A percentile compares a stretch with the other conserved stretches of the same genome.
Conservation (phyloP, 2,329 filamentous ascomycete genomes). For the Aspergillus intermedius region DNA sequence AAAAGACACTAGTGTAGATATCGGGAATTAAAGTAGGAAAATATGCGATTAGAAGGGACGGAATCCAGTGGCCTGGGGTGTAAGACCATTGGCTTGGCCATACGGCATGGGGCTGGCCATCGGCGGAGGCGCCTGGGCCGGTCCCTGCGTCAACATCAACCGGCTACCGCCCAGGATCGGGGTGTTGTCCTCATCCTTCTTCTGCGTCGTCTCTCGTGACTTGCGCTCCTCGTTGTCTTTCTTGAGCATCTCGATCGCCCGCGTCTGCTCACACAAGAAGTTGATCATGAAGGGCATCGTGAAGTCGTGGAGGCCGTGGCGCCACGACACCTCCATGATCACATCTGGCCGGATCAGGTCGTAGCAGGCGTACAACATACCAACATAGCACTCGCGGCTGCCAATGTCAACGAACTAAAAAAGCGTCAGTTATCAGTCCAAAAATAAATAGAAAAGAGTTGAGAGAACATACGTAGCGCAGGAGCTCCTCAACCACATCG, state of each 20-base stretch:
- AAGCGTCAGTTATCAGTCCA: conserved; percentile 25
- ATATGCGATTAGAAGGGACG: conserved; percentile 42
- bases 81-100: conserved; percentile 78
- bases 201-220: conserved; percentile 60
- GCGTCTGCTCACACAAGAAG: conserved; percentile 83
- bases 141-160: conserved; percentile 93
- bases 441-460: background rate
- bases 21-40: conserved; percentile 7
- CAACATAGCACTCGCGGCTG: conserved; percentile 98
- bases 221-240: conserved; percentile 96
- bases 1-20: conserved; percentile 4
- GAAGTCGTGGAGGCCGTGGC: conserved; percentile 87
- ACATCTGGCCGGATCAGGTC: conserved; percentile 90
- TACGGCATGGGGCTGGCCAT: conserved; percentile 55
- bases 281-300: conserved; percentile 99
- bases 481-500: conserved; percentile 89
- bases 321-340: conserved; percentile 95
- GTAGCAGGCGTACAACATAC: conserved; percentile 98
- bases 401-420: conserved; percentile 94
- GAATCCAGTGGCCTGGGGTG: conserved; percentile 79
- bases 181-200: conserved; percentile 87
- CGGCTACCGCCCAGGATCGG: conserved; percentile 84
- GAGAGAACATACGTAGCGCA: conserved; percentile 78
- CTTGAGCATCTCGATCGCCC: conserved; percentile 76
- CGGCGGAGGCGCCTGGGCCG: conserved; percentile 45